phyloP scores from a whole-genome alignment of 805 yeast species.

The Hanseniaspora nectarophila region DNA sequence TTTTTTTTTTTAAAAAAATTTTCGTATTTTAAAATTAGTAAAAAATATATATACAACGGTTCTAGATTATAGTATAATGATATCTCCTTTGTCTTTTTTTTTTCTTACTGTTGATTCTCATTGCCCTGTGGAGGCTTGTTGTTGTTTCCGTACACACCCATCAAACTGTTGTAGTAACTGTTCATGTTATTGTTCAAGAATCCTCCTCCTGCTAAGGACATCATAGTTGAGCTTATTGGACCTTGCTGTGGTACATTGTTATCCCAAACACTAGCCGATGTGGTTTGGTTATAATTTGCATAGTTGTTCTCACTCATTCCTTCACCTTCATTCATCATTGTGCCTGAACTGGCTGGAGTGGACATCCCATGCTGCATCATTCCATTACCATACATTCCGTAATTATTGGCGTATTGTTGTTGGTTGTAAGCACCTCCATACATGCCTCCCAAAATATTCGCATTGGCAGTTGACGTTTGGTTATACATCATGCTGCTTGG shows the following conservation, averaged over 20 bases:
- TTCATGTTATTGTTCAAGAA: conserved; percentile 1
- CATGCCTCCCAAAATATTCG: not conserved
- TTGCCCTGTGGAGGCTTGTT: not conserved
- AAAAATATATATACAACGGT: too few species aligned
- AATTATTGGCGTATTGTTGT: not conserved
- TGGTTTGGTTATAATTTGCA: not conserved
- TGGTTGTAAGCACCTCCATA: not conserved
- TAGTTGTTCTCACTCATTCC: not conserved
- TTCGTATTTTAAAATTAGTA: too few species aligned
- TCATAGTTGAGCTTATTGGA: conserved; percentile 1
- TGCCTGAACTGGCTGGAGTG: not conserved
- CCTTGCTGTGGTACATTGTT: not conserved
- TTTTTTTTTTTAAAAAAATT: too few species aligned
- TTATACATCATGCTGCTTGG: not conserved
- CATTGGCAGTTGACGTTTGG: not conserved
- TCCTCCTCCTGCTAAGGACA: not conserved
- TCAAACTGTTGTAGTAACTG: conserved; percentile 1
- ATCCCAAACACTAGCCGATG: not conserved
- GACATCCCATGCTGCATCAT: not conserved
- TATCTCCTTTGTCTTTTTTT: not conserved
- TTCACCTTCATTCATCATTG: not conserved
- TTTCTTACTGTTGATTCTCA: too few species aligned
- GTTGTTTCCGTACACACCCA: conserved; percentile 6
- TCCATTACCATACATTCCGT: not conserved
- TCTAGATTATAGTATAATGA: too few species aligned